phyloP scores from a whole-genome alignment of 768 basidiomycete genomes.

The Kwoniella dendrophila region DNA sequence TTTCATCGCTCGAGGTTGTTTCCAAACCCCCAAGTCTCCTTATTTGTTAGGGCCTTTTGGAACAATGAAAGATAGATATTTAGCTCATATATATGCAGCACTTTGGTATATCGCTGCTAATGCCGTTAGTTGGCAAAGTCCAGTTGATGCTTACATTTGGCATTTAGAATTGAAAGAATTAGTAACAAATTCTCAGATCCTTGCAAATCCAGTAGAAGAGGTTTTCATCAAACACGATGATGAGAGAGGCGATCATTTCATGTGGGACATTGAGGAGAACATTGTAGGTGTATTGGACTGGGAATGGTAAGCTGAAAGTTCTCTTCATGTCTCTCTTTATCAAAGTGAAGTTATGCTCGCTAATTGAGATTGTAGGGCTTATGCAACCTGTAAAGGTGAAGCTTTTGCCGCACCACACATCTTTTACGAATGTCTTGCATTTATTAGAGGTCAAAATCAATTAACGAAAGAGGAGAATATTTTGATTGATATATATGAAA shows the following conservation, averaged over 20 bases:
- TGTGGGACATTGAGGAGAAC: slow-evolving; percentile 36
- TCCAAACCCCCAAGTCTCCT: slow-evolving; percentile 1
- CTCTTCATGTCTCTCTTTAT: background rate
- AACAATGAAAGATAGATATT: slow-evolving; percentile 13
- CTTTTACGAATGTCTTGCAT: background rate
- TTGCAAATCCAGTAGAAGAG: background rate
- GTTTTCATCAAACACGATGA: slow-evolving; percentile 36
- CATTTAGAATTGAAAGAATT: slow-evolving; percentile 9
- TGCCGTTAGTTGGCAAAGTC: background rate
- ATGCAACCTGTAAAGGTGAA: slow-evolving; percentile 20
- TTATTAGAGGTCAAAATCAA: background rate
- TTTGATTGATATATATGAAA: slow-evolving; percentile 8
- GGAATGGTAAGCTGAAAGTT: slow-evolving; percentile 36
- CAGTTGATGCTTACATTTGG: background rate
- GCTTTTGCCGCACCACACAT: slow-evolving; percentile 15
- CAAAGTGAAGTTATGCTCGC: background rate
- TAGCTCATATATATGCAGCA: slow-evolving; percentile 13
- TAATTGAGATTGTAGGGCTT: no score
- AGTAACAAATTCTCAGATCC: background rate
- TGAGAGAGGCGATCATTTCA: slow-evolving; percentile 45
- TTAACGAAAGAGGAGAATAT: slow-evolving; percentile 10
- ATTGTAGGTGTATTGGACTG: slow-evolving; percentile 50
- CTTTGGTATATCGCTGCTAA: background rate
- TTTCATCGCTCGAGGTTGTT: background rate
- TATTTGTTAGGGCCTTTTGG: slow-evolving; percentile 23